Evolutionary conservation across 2,329 filamentous ascomycete genomes (phyloP), one percentile per base, ranked within the genome.

Genomic region (Penicillium sp.): DNA sequence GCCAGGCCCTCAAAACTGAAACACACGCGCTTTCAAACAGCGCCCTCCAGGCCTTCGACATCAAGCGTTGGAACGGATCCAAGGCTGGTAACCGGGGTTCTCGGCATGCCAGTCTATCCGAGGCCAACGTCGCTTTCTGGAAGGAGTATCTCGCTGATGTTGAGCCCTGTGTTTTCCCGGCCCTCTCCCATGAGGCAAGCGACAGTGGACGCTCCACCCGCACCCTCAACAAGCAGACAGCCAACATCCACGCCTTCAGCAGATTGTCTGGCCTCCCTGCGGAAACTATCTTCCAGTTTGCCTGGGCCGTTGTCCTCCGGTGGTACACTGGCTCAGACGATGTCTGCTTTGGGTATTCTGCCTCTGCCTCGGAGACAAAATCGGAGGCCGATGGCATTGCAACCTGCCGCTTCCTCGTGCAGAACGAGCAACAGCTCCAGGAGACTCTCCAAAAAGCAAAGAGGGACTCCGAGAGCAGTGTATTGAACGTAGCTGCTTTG

Each of bases 111-210:
- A 58, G 44, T 7, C 52, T 60, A 56, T 66, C 68, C 6, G 67
- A 71, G 23, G 66, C 62, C 4, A 75, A 74, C 36, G 58, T 78
- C 17, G 65, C 68, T 17, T 81, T 79, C 62, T 82, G 80, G 80
- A 79, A 75, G 54, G 62, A 67, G 0, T 77, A 80, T 43, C 70
- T 82, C 8, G 68, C 70, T 2, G 78, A 76, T 10, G 57, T 77
- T 23, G 78, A 81, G 62, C 76, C 80, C 1, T 81, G 79, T 61
- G 68, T 76, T 49, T 81, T 82, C 61, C 80, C 79, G 4, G 48
- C 62, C 0, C 53, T 74, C 8, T 64, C 59, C 3, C 49, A 59
- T 0, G 63, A 61, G 3, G 36, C 59, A n/a, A 41, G 10, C 2
- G 50, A 58, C 3, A 43, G 49, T 2, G 49, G 42, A 5, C 60